These are phyloP conservation scores for Trichoderma sp. DNA, from an alignment of 2,329 filamentous ascomycete species.

Conservation along the genomic window DNA sequence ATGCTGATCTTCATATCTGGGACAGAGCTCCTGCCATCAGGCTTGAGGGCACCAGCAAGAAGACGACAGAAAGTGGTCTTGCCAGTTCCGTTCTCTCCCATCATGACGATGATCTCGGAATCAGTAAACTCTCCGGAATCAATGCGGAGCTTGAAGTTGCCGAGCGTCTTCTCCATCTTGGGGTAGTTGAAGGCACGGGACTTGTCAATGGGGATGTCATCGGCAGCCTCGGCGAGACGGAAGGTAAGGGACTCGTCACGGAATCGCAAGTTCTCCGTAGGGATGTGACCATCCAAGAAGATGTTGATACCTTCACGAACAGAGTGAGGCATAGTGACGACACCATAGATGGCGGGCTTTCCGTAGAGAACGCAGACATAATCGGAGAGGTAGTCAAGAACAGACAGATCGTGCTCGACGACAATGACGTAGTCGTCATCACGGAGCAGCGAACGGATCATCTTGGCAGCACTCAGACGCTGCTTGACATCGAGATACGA, in stretches of 20 bases:
- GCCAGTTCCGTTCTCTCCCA: slow-evolving; percentile 99
- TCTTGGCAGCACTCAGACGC: slow-evolving; percentile 84
- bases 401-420: slow-evolving; percentile 98
- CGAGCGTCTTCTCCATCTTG: slow-evolving; percentile 87
- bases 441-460: slow-evolving; percentile 86
- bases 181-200: slow-evolving; percentile 84
- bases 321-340: slow-evolving; percentile 91
- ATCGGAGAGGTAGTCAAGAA: slow-evolving; percentile 97
- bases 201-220: slow-evolving; percentile 84
- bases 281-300: slow-evolving; percentile 96
- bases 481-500: slow-evolving; percentile 99
- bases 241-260: slow-evolving; percentile 95
- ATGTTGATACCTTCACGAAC: slow-evolving; percentile 99
- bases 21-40: slow-evolving; percentile 73
- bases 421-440: slow-evolving; percentile 96
- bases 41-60: slow-evolving; percentile 88
- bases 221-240: slow-evolving; percentile 83
- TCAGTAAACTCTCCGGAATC: slow-evolving; percentile 88
- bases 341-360: slow-evolving; percentile 92
- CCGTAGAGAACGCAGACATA: slow-evolving; percentile 98
- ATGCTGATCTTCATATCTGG: slow-evolving; percentile 97
- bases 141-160: slow-evolving; percentile 79
- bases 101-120: slow-evolving; percentile 98
- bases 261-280: slow-evolving; percentile 97
- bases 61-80: slow-evolving; percentile 99